Evolutionary conservation across 2,329 filamentous ascomycete species (phyloP).

Genomic region (Colletotrichum cereale): DNA sequence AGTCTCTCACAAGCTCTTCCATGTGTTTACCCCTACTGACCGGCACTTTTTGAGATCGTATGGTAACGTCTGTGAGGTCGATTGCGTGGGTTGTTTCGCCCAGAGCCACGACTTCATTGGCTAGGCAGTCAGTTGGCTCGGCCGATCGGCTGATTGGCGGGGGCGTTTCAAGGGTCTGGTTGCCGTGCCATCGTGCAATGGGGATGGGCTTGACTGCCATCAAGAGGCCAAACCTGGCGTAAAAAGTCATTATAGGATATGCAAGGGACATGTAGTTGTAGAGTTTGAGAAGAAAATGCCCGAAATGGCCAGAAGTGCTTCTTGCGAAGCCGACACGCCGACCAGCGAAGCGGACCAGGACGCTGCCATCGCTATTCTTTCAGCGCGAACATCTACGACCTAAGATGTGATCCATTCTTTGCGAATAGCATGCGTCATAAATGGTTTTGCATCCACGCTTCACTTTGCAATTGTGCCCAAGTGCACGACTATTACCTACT

Average conservation of each 20-base stretch:
- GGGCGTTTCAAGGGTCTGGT: slow-evolving; percentile 10
- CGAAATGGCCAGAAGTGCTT: not conserved
- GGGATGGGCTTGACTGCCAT: not conserved
- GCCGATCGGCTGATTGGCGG: not conserved
- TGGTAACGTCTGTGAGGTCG: slow-evolving; percentile 8
- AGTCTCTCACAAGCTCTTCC: slow-evolving; percentile 46
- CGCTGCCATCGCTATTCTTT: not conserved
- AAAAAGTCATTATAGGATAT: not conserved
- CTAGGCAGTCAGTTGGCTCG: not conserved
- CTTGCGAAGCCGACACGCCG: not conserved
- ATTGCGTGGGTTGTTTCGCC: slow-evolving; percentile 1
- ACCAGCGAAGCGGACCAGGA: not conserved
- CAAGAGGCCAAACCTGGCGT: too few species aligned
- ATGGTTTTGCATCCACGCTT: not conserved
- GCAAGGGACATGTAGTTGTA: not conserved
- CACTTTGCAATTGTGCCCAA: not conserved
- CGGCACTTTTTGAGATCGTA: slow-evolving; percentile 7
- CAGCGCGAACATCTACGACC: not conserved
- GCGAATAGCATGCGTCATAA: not conserved
- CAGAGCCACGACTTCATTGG: not conserved
- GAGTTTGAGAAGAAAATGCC: not conserved
- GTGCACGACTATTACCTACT: too few species aligned
- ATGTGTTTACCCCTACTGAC: slow-evolving; percentile 59
- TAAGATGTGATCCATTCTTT: not conserved
- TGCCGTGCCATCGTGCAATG: not conserved